Conservation (phyloP, 2,329 filamentous ascomycete genomes). For the Ceratocystis papillata region DNA sequence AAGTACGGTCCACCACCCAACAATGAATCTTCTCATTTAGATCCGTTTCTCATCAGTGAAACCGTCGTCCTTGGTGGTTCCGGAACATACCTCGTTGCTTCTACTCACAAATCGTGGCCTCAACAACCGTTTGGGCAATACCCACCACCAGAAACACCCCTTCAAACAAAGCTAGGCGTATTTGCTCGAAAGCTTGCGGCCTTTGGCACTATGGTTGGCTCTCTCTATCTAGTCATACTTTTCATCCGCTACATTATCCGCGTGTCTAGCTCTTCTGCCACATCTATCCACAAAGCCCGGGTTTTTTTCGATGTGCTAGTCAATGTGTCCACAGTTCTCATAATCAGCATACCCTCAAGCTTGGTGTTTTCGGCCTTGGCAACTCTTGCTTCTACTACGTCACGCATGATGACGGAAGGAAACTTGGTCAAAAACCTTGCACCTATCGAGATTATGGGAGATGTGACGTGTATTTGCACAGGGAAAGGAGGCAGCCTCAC, state of each 20-base stretch:
- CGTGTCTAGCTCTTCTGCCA: constrained; percentile 26
- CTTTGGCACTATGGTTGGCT: constrained; percentile 34
- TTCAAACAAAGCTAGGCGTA: constrained; percentile 67
- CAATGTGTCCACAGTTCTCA: constrained; percentile 45
- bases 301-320: constrained; percentile 37
- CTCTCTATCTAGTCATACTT: constrained; percentile 36
- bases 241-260: constrained; percentile 35
- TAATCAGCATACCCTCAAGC: constrained; percentile 51
- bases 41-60: constrained; percentile 72
- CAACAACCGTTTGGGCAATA: constrained; percentile 52
- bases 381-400: constrained; percentile 52
- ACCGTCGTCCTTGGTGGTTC: constrained; percentile 67
- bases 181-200: constrained; percentile 62
- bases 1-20: background rate
- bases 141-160: constrained; percentile 63
- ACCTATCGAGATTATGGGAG: constrained; percentile 54
- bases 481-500: constrained; percentile 58
- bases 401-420: constrained; percentile 52
- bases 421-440: constrained; percentile 49
- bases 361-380: constrained; percentile 51
- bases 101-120: constrained; percentile 61
- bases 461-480: constrained; percentile 52
- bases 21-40: constrained; percentile 34
- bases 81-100: constrained; percentile 64
- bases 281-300: constrained; percentile 42